Base-by-base conservation (phyloP, 768 basidiomycete species). In the Mycena metata region DNA sequence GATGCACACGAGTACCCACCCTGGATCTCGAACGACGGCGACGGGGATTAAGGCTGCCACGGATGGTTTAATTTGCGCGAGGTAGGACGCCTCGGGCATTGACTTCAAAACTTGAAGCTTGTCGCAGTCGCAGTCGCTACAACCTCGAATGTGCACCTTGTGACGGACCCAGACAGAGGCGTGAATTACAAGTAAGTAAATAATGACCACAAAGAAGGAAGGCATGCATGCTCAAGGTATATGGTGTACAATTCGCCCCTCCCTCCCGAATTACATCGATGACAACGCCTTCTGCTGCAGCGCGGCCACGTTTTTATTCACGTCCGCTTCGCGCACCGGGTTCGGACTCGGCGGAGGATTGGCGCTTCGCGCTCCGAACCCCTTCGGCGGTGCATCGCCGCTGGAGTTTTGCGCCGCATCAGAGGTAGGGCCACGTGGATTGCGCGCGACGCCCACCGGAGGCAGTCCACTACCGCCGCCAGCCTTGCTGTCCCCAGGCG, bases 341-440 rank as follows among this genome's bases (percentile, higher is more conserved):
- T 49, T 59, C n/a, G 64, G 56, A 24, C 64, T 65, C 26, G 66
- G 66, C 10, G 66, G 66, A 5, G 60, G 35, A 36, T 47, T 54
- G 1, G 23, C 66, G 46, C 60, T 67, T 15, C 66, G 45, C 11
- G 60, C 46, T 12, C 16, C n/a, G 47, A 67, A 67, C 7, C 66
- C 66, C 30, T 50, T 57, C 36, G 59, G 12, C 19, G 47, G 26
- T 0, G 46, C 8, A 4, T 45, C 24, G 39, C 11, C 39, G 39
- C 15, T 39, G 39, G 39, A 39, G 39, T 30, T 30, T 23, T 49
- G 50, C 2, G 19, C 24, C 17, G 3, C 30, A 30, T 45, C 33
- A 13, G 60, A 23, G 19, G 50, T 35, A 19, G 81, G 81, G 0
- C 82, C 81, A 17, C 76, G 68, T 33, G 81, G 81, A 60, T 81